Conservation (phyloP, 805 yeast genomes). For the Sugiyamaella americana region DNA sequence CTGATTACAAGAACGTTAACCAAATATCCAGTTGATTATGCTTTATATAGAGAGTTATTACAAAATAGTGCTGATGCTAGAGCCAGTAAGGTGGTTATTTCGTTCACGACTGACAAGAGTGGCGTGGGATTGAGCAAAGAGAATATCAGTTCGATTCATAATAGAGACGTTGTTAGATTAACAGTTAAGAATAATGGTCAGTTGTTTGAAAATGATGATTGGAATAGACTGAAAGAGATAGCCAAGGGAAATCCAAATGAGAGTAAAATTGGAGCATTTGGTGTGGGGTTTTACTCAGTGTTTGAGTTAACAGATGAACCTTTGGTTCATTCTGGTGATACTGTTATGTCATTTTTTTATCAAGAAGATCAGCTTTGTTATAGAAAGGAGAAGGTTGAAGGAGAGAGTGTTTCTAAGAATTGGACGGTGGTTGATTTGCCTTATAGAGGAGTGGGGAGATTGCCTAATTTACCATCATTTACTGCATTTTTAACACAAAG, state of each 20-base stretch:
- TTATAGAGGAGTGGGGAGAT: conserved; percentile 24
- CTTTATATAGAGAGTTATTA: conserved; percentile 35
- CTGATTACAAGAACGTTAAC: conserved; percentile 38
- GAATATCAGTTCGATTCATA: conserved; percentile 15
- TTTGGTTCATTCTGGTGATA: conserved; percentile 44
- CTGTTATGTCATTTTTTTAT: conserved; percentile 34
- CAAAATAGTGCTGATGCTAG: conserved; percentile 39
- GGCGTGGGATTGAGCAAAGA: conserved; percentile 12
- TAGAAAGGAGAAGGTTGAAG: conserved; percentile 22
- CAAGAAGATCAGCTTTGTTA: conserved; percentile 35
- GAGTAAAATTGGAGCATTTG: conserved; percentile 39
- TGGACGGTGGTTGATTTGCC: conserved; percentile 37
- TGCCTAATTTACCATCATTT: conserved; percentile 33
- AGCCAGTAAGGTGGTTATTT: conserved; percentile 31
- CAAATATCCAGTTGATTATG: conserved; percentile 39
- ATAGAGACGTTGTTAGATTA: conserved; percentile 24
- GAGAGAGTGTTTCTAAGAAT: conserved; percentile 13
- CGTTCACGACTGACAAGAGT: conserved; percentile 21
- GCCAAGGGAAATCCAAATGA: conserved; percentile 41
- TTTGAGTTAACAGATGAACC: conserved; percentile 83
- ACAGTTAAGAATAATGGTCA: conserved; percentile 34
- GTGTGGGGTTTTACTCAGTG: conserved; percentile 56
- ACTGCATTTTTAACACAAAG: conserved; percentile 36
- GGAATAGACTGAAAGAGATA: conserved; percentile 36
- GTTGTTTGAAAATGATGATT: conserved; percentile 32